Percentiles rank a stretch among this genome's conserved stretches.
phyloP scores from a whole-genome alignment of 129 eudicot genomes.

The Centella asiatica region DNA sequence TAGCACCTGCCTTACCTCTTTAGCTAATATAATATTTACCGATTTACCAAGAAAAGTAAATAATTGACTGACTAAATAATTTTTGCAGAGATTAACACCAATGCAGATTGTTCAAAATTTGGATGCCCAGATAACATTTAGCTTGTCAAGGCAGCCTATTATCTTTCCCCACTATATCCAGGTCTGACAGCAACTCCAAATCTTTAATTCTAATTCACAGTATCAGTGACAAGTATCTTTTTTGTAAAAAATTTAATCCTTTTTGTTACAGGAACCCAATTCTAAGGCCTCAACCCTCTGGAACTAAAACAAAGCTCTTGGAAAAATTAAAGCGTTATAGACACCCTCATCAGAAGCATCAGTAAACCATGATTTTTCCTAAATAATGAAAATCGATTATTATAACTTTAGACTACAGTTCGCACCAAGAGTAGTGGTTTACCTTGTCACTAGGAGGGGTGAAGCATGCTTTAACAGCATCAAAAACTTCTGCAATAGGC shows the following conservation, averaged over 20 bases:
- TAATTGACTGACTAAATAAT: no score
- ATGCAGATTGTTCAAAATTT: not conserved
- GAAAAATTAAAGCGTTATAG: no score
- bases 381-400: not conserved
- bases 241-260: not conserved
- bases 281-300: not conserved
- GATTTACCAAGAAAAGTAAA: no score
- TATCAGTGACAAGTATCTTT: not conserved
- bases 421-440: slow-evolving; percentile 3
- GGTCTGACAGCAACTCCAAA: not conserved
- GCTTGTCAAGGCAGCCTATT: not conserved
- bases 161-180: not conserved
- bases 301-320: not conserved
- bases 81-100: no score
- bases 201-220: not conserved
- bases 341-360: not conserved
- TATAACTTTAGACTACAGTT: not conserved
- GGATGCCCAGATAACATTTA: not conserved
- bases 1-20: no score
- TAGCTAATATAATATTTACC: no score
- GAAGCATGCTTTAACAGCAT: slow-evolving; percentile 72
- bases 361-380: not conserved
- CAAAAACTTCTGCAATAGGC: slow-evolving; percentile 83
- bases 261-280: not conserved
- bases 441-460: slow-evolving; percentile 45